Conservation (phyloP, 2,329 filamentous ascomycete genomes). For the Aspergillus bombycis region DNA sequence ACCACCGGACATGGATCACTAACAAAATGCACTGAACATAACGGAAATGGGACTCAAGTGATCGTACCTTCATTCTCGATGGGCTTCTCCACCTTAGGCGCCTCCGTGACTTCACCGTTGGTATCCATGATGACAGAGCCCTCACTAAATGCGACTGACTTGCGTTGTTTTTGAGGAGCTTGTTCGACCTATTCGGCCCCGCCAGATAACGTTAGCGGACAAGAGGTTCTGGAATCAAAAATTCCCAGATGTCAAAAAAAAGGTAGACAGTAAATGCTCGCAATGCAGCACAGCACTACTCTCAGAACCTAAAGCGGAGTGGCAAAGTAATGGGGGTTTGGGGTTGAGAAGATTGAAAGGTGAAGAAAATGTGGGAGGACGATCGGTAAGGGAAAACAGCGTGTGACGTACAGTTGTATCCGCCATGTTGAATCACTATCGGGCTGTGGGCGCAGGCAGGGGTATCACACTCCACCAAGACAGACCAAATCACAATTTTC, state of each 20-base stretch:
- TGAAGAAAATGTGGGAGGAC: conserved; percentile 45
- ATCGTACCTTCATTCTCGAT: conserved; percentile 43
- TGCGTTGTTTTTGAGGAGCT: conserved; percentile 73
- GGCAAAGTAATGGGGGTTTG: conserved; percentile 26
- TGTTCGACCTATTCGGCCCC: conserved; percentile 38
- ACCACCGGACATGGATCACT: neutral
- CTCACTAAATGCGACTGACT: conserved; percentile 92
- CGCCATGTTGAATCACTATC: conserved; percentile 37
- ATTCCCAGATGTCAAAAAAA: conserved; percentile 6
- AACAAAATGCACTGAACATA: neutral
- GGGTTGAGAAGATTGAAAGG: conserved; percentile 30
- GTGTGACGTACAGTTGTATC: conserved; percentile 47
- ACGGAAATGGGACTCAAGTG: neutral
- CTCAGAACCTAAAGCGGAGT: conserved; percentile 8
- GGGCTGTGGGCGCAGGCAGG: neutral
- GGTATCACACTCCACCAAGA: conserved; percentile 10
- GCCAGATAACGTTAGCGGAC: conserved; percentile 33
- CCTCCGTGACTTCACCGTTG: conserved; percentile 81
- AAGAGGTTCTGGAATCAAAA: conserved; percentile 13
- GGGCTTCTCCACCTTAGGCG: conserved; percentile 71
- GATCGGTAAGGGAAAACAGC: conserved; percentile 39
- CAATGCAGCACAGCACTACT: conserved; percentile 5
- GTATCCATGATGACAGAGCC: conserved; percentile 84
- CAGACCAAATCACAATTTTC: neutral
- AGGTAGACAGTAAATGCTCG: neutral